Evolutionary conservation across 768 basidiomycete species (phyloP), one percentile per base, ranked within the genome.

Genomic region (Cystobasidium tubakii): DNA sequence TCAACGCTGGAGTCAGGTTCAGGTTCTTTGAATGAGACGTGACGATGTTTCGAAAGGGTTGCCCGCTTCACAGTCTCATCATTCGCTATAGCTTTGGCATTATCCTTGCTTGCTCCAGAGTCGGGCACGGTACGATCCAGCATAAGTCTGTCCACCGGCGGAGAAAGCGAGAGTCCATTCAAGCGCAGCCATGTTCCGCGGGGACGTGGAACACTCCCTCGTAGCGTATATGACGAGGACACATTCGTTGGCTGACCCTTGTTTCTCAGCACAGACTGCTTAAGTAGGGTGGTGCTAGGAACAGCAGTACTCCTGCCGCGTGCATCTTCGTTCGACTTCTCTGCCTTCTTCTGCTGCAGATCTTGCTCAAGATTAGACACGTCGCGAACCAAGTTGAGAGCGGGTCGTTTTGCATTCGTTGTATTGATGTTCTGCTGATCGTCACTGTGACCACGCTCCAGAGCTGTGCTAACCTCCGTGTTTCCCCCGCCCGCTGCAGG

Each of bases 1-100:
- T 57, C 53, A 13, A 60, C 42, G 25, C 36, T 34, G 13, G 33
- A 46, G 13, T 13, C 34, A 34, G 23, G 25, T 19, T 71, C 69
- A 31, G 69, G 69, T n/a, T 71, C 69, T 54, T 71, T 71, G 54
- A 71, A 71, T 1, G 36, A 42, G 53, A 71, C 69, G 34, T 71
- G 69, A n/a, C 69, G 23, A 46, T 39, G 27, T 33, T 60, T 71
- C 2, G 43, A 43, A 21, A 33, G 19, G 31, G 9, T 67, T 50
- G 54, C 25, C 4, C 69, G n/a, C 21, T 57, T 36, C 39, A 15
- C 6, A 33, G 12, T 31, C 6, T 34, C 17, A 7, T 31, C 27
- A 10, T 25, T 19, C 33, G 42, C 43, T 31, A 2, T 23, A 36
- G 12, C 63, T 39, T 34, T 2, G 25, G 34, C 33, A 44, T 39